Evolutionary conservation across 1,284 basidiomycete species (phyloP).

Genomic region (Ustilago xerochloae): DNA sequence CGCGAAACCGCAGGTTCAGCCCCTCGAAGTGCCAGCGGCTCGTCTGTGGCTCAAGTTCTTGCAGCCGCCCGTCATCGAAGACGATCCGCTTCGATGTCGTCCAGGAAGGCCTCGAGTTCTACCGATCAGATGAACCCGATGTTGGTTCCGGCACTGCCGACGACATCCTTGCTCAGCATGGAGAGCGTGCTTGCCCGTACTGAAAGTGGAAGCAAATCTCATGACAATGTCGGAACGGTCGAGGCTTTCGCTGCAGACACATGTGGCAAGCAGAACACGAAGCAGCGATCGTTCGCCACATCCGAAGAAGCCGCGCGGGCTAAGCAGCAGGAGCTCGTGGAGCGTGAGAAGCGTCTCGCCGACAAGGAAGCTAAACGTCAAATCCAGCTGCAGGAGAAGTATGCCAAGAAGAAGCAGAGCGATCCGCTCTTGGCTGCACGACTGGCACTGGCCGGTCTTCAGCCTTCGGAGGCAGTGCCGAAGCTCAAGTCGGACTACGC

Average conservation of each 20-base stretch:
- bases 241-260: not conserved
- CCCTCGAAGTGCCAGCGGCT: too few relatives aligned
- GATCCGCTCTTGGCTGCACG: constrained; percentile 53
- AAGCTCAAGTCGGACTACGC: not conserved
- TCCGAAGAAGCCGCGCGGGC: constrained; percentile 53
- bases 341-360: constrained; percentile 31
- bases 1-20: not conserved
- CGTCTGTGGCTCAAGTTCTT: not conserved
- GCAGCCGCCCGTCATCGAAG: constrained; percentile 10
- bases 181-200: not conserved
- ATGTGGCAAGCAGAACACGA: constrained; percentile 12
- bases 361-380: constrained; percentile 41
- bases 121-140: constrained; percentile 10
- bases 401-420: constrained; percentile 52
- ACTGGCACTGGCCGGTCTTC: constrained; percentile 45
- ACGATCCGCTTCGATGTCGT: constrained; percentile 12
- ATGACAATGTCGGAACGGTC: not conserved
- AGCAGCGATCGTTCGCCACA: constrained; percentile 38
- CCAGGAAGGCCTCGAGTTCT: constrained; percentile 5
- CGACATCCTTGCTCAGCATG: not conserved
- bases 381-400: constrained; percentile 37
- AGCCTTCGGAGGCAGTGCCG: constrained; percentile 17
- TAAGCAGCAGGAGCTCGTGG: constrained; percentile 34
- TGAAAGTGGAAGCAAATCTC: not conserved
- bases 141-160: constrained; percentile 1